phyloP scores from a whole-genome alignment of 768 basidiomycete genomes.

The Tylopilus intermedius region DNA sequence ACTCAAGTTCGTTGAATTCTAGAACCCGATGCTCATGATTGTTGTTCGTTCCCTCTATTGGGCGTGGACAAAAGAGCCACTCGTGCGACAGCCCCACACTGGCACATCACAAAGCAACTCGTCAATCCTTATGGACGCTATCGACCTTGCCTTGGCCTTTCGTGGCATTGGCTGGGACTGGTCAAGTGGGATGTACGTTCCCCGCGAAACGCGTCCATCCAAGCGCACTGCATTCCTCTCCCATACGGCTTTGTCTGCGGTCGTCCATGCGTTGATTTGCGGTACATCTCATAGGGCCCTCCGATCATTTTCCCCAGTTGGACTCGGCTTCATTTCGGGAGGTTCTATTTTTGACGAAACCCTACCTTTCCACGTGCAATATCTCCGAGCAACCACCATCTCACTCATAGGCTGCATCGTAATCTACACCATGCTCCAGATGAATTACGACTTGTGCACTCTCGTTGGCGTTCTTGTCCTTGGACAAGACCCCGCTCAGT shows the following conservation, averaged over 20 bases:
- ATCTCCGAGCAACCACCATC: conserved; percentile 1
- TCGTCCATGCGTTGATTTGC: background rate
- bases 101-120: background rate
- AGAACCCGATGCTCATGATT: conserved; percentile 1
- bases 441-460: background rate
- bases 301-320: background rate
- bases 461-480: background rate
- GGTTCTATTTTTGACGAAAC: background rate
- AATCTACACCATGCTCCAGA: background rate
- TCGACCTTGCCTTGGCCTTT: background rate
- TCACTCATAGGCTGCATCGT: background rate
- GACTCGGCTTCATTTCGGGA: background rate
- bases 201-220: background rate
- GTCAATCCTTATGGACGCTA: background rate
- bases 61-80: background rate
- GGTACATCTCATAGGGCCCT: background rate
- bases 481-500: background rate
- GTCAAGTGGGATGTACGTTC: background rate
- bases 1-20: background rate
- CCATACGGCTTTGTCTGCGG: background rate
- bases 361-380: background rate
- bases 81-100: background rate
- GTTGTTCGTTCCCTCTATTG: background rate
- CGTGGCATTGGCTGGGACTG: background rate
- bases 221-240: background rate